Conservation (phyloP, 495 filamentous ascomycete genomes). For the Saxophila tyrrhenica region DNA sequence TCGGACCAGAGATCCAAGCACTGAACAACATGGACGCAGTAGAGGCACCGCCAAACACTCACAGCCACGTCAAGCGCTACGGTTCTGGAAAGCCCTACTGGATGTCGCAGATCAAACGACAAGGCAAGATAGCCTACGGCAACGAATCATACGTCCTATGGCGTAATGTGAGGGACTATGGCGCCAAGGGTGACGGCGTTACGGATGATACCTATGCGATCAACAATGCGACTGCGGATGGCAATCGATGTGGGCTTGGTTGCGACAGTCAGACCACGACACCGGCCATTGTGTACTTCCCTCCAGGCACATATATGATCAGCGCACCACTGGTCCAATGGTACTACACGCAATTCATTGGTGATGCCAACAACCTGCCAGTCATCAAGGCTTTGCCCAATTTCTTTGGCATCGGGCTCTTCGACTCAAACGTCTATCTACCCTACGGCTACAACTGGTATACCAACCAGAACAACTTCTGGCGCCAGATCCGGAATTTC, state of each 20-base stretch:
- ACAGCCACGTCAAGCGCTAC: constrained; percentile 12
- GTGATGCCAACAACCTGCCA: constrained; percentile 29
- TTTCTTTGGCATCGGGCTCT: constrained; percentile 27
- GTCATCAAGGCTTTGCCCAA: constrained; percentile 29
- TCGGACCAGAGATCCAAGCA: constrained; percentile 2
- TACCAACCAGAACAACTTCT: constrained; percentile 33
- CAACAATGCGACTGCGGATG: constrained; percentile 68
- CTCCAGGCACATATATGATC: constrained; percentile 27
- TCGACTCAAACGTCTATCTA: constrained; percentile 34
- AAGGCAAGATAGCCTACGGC: constrained; percentile 24
- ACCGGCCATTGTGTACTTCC: constrained; percentile 30
- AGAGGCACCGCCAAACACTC: constrained; percentile 5
- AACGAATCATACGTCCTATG: constrained; percentile 55
- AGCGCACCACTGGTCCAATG: constrained; percentile 20
- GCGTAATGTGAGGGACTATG: constrained; percentile 69
- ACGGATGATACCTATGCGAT: constrained; percentile 86
- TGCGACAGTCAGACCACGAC: constrained; percentile 75
- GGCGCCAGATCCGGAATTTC: constrained; percentile 36
- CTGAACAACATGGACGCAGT: background rate
- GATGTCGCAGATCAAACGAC: constrained; percentile 16
- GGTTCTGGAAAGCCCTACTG: constrained; percentile 13
- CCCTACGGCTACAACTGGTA: constrained; percentile 24
- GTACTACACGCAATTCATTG: constrained; percentile 34
- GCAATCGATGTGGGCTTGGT: constrained; percentile 61
- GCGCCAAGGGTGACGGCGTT: constrained; percentile 50